A percentile compares a stretch with the other conserved stretches of the same genome.
Conservation (phyloP, 73 alveolate genomes). For the Paramecium sonneborni region DNA sequence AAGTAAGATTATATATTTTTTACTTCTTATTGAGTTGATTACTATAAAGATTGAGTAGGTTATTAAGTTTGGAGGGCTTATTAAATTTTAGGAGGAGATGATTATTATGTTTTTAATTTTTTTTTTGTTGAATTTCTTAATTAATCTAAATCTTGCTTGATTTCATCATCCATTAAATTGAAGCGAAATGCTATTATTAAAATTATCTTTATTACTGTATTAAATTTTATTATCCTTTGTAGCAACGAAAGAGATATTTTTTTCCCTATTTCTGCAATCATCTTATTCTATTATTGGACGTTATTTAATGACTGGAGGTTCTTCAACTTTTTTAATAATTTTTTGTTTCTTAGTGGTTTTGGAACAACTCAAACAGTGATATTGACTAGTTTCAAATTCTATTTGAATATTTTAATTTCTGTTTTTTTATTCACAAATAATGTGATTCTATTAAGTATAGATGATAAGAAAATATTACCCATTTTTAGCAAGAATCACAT, state of each 20-base stretch:
- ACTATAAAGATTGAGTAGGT: neutral
- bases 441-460: neutral
- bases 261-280: constrained; percentile 20
- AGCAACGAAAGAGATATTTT: constrained; percentile 29
- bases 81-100: neutral
- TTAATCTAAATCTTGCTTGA: neutral
- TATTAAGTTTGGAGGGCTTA: neutral
- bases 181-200: neutral
- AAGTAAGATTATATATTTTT: neutral
- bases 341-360: neutral
- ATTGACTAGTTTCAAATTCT: neutral
- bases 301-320: neutral
- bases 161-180: constrained; percentile 33
- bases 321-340: neutral
- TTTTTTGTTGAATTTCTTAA: constrained; percentile 26
- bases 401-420: constrained; percentile 32
- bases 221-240: constrained; percentile 48
- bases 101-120: neutral
- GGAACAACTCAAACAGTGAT: constrained; percentile 27
- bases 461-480: neutral
- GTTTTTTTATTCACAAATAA: constrained; percentile 3
- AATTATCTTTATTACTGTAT: neutral
- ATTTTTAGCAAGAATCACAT: constrained; percentile 42
- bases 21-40: neutral
- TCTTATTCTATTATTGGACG: neutral